Percentiles rank a stretch among this genome's conserved stretches.
phyloP scores from a whole-genome alignment of 2,329 filamentous ascomycete genomes.

The Microsporum canis region DNA sequence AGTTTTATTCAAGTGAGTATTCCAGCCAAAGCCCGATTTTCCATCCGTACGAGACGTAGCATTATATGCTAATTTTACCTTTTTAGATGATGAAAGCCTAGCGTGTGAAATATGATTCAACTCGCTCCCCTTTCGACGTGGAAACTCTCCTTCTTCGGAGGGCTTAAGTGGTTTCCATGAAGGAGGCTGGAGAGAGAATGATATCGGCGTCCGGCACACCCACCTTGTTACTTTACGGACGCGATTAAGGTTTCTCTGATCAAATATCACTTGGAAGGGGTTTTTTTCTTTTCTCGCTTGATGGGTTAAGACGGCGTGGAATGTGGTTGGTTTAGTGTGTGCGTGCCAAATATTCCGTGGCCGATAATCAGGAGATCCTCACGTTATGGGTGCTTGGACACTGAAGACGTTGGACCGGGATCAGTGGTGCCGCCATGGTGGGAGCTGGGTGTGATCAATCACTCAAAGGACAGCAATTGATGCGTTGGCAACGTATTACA shows the following conservation, averaged over 20 bases:
- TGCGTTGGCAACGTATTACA: not conserved
- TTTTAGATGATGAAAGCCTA: constrained; percentile 97
- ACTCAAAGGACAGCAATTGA: not conserved
- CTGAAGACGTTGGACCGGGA: not conserved
- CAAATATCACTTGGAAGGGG: constrained; percentile 47
- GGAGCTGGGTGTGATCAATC: not conserved
- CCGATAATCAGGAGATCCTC: not conserved
- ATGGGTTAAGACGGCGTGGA: not conserved
- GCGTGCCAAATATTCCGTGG: not conserved
- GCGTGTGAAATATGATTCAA: constrained; percentile 84
- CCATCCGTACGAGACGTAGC: not conserved
- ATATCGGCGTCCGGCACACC: constrained; percentile 99
- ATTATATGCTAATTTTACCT: constrained; percentile 2
- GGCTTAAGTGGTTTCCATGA: constrained; percentile 79
- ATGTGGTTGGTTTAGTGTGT: not conserved
- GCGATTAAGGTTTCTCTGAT: constrained; percentile 98
- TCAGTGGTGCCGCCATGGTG: not conserved
- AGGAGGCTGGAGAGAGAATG: constrained; percentile 60
- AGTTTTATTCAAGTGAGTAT: constrained; percentile 90
- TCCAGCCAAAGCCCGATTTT: constrained; percentile 11
- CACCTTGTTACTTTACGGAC: constrained; percentile 97
- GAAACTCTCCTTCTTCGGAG: constrained; percentile 67
- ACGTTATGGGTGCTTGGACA: not conserved
- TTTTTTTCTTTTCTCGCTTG: not conserved
- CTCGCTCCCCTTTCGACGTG: constrained; percentile 52